phyloP scores from a whole-genome alignment of 805 yeast species.

The Pichia gijzeniarum region DNA sequence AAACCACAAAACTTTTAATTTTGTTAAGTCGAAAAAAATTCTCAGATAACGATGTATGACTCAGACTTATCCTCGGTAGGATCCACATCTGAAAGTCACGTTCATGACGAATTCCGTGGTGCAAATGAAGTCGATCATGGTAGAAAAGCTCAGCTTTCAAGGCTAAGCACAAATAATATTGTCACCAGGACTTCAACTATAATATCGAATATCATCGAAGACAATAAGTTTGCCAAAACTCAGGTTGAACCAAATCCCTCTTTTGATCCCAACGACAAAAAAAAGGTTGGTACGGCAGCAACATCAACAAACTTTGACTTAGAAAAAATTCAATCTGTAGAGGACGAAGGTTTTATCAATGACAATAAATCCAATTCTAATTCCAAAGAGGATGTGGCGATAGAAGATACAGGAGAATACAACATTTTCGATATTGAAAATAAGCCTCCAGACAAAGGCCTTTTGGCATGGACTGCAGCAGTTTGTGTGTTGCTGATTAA shows the following conservation, averaged over 20 bases:
- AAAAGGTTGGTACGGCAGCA: constrained; percentile 2
- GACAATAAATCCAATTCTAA: neutral
- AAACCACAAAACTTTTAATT: no score
- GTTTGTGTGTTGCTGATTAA: constrained; percentile 27
- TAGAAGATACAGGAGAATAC: constrained; percentile 30
- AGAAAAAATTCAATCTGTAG: neutral
- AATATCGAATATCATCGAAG: constrained; percentile 26
- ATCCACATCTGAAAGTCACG: no score
- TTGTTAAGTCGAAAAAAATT: no score
- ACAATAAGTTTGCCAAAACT: constrained; percentile 21
- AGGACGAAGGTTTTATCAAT: neutral
- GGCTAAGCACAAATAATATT: neutral
- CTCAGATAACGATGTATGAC: no score
- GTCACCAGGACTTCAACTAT: constrained; percentile 23
- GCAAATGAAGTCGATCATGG: no score
- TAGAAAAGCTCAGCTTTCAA: no score
- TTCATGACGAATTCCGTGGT: no score
- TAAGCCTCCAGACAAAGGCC: constrained; percentile 39
- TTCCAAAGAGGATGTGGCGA: neutral
- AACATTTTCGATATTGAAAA: constrained; percentile 22
- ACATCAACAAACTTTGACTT: neutral
- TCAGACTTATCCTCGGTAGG: no score
- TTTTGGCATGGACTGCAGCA: constrained; percentile 46
- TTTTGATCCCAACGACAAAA: constrained; percentile 1
- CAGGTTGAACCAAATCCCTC: constrained; percentile 13